These are phyloP conservation scores for Linnemannia elongata DNA, from an alignment of 192 early-diverging fungal species.

Conservation along the genomic window DNA sequence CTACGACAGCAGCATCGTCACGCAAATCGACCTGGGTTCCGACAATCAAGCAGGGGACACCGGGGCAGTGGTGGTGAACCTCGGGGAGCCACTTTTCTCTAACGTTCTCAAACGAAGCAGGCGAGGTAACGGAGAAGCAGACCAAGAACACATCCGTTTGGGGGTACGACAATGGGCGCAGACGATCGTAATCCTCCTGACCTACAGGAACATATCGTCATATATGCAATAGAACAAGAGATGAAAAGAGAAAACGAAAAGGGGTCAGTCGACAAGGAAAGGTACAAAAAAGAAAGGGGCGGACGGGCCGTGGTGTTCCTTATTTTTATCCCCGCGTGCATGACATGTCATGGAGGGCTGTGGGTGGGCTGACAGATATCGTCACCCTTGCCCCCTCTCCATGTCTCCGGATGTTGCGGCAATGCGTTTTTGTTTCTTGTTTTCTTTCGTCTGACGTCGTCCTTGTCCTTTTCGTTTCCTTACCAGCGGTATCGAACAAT, in stretches of 20 bases:
- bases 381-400: neutral
- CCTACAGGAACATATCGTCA: conserved; percentile 58
- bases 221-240: conserved; percentile 2
- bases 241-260: neutral
- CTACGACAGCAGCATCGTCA: conserved; percentile 82
- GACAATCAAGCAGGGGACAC: conserved; percentile 94
- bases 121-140: conserved; percentile 93
- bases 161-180: conserved; percentile 94
- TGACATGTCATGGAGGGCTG: conserved; percentile 2
- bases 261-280: conserved; percentile 3
- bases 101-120: conserved; percentile 95
- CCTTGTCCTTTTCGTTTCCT: neutral
- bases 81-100: conserved; percentile 98
- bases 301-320: neutral
- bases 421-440: neutral
- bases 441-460: neutral
- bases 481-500: conserved; percentile 94
- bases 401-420: neutral
- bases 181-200: conserved; percentile 96
- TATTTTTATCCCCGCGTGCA: neutral
- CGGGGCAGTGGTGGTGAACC: conserved; percentile 96
- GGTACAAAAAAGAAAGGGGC: conserved; percentile 5
- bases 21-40: conserved; percentile 93
- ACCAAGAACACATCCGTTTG: conserved; percentile 97
- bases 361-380: conserved; percentile 1